phyloP scores from a whole-genome alignment of 2,329 filamentous ascomycete genomes.

The Arthroderma sp. region DNA sequence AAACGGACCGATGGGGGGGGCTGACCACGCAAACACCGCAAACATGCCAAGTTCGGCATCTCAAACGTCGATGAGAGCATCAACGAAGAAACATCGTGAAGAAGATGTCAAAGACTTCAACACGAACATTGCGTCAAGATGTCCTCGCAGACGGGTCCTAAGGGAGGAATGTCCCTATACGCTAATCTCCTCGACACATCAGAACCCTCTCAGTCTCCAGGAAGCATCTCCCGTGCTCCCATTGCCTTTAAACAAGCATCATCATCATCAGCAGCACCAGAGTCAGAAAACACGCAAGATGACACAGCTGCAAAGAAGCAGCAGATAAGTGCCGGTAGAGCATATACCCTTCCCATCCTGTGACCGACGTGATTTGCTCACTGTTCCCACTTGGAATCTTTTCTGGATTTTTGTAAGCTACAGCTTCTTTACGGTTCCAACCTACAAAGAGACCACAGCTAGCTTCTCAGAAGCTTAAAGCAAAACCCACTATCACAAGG shows the following conservation, averaged over 20 bases:
- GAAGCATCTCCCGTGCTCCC: slow-evolving; percentile 63
- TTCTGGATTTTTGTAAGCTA: slow-evolving; percentile 13
- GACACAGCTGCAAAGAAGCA: slow-evolving; percentile 49
- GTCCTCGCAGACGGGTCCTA: slow-evolving; percentile 5
- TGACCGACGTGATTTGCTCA: slow-evolving; percentile 32
- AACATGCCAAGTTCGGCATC: neutral
- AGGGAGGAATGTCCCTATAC: slow-evolving; percentile 56
- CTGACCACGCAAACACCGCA: neutral
- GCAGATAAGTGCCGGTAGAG: slow-evolving; percentile 50
- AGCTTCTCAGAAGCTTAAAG: slow-evolving; percentile 45
- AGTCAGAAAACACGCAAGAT: slow-evolving; percentile 18
- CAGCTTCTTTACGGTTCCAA: slow-evolving; percentile 67
- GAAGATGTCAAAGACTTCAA: neutral
- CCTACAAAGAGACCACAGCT: slow-evolving; percentile 67
- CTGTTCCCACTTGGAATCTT: slow-evolving; percentile 22
- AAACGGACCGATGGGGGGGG: neutral
- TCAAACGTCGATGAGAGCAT: neutral
- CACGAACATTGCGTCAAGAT: slow-evolving; percentile 14
- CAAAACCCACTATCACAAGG: slow-evolving; percentile 49
- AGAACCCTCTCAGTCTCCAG: slow-evolving; percentile 29
- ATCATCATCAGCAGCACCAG: slow-evolving; percentile 26
- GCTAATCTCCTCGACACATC: slow-evolving; percentile 61
- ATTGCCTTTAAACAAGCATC: slow-evolving; percentile 54
- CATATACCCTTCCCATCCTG: slow-evolving; percentile 22
- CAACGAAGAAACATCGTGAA: neutral